Conservation (phyloP, 164 flowering plant genomes). For the Taxillus chinensis region DNA sequence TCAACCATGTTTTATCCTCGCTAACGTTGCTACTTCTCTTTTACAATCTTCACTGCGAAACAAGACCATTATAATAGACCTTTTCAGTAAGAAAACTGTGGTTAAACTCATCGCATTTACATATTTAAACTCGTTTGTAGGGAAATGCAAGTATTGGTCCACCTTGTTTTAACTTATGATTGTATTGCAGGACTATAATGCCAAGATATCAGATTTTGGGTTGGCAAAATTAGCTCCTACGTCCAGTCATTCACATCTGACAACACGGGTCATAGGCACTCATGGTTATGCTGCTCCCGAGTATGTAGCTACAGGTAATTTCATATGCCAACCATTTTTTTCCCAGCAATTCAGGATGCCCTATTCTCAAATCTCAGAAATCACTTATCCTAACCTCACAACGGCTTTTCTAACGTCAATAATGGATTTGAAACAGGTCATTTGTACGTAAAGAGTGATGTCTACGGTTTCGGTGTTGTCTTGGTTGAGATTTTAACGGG, state of each 20-base stretch:
- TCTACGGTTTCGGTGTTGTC: constrained; percentile 83
- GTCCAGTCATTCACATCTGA: constrained; percentile 66
- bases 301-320: constrained; percentile 78
- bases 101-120: too few relatives aligned
- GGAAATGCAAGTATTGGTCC: not conserved
- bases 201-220: constrained; percentile 88
- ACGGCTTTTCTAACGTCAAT: not conserved
- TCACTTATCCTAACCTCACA: too few relatives aligned
- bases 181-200: constrained; percentile 45
- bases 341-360: too few relatives aligned
- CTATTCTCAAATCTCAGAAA: too few relatives aligned
- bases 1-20: too few relatives aligned
- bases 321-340: not conserved
- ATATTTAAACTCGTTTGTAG: too few relatives aligned
- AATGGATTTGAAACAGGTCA: constrained; percentile 45
- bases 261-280: constrained; percentile 86
- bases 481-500: constrained; percentile 72
- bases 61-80: too few relatives aligned
- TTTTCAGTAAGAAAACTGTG: too few relatives aligned
- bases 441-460: constrained; percentile 82
- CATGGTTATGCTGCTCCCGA: constrained; percentile 94
- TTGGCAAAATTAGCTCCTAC: constrained; percentile 77
- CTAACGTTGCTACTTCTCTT: too few relatives aligned
- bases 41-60: too few relatives aligned
- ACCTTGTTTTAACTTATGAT: not conserved